Evolutionary conservation across 441 rosid genomes (phyloP), one percentile per base, ranked within the genome.

Genomic region (Populus hybrid): DNA sequence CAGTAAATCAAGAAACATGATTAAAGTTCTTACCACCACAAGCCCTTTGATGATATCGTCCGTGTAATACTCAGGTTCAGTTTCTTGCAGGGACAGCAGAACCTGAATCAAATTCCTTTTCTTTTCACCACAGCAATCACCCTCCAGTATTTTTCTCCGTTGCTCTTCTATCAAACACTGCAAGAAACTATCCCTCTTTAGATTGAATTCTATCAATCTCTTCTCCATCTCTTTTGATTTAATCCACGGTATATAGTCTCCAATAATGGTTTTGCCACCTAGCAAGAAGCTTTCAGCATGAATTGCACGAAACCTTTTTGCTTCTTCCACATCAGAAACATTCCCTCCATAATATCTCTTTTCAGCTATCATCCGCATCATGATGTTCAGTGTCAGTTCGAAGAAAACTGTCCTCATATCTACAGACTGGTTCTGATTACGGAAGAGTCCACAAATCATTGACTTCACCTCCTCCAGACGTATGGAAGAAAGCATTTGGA

Each of bases 301-400:
- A 1, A 82, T 74, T 67, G 78, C 79, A 6, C 26, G 76, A 78
- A 86, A 85, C 68, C 71, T 76, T 64, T 11, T 68, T 0, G 78
- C 87, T 64, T 84, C 87, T 70, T 73, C 83, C 29, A 9, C 66
- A 3, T 73, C 84, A 65, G 23, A 73, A 42, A 73, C 86, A 1
- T 77, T 38, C 11, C 74, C 86, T 0, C 84, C 88, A 33, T 65
- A 83, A 28, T 86, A 86, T 75, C 87, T 75, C 72, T 87, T 83
- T 23, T 87, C 86, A 0, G 89, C 80, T 0, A 84, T 79, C 89
- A 89, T 89, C 74, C 84, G 83, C 91, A 85, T 88, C 76, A 84
- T 81, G 12, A 81, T 70, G 68, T 86, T 89, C 23, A 84, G 18
- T 24, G 79, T 78, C 69, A 87, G 68, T 82, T 84, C 88, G 40